These are phyloP conservation scores for Takakia lepidozioides DNA, from an alignment of 225 moss, liverwort and hornwort genomes.

Conservation along the genomic window DNA sequence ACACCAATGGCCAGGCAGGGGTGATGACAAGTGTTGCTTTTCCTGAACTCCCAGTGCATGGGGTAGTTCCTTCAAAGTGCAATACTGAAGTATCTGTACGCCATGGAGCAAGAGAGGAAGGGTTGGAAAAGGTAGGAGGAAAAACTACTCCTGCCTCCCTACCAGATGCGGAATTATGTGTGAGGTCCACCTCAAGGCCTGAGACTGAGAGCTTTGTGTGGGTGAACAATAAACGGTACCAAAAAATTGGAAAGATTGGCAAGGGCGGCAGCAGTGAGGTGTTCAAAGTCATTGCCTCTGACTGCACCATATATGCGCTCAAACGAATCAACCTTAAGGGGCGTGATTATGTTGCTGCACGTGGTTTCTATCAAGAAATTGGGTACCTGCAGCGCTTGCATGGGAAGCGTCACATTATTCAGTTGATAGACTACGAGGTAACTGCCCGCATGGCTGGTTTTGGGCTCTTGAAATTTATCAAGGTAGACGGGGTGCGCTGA, in stretches of 20 bases:
- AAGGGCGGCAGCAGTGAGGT: constrained; percentile 99
- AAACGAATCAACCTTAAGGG: constrained; percentile 86
- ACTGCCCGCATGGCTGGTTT: background rate
- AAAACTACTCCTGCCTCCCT: constrained; percentile 13
- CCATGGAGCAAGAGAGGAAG: constrained; percentile 18
- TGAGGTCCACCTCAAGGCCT: no score
- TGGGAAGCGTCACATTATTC: constrained; percentile 86
- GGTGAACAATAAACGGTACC: constrained; percentile 71
- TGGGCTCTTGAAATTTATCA: background rate
- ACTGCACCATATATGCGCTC: constrained; percentile 84
- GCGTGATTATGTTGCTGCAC: constrained; percentile 63
- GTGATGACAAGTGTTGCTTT: constrained; percentile 11
- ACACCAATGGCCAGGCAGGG: constrained; percentile 8
- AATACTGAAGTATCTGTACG: constrained; percentile 8
- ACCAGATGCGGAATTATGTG: constrained; percentile 26
- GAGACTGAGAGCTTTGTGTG: constrained; percentile 68
- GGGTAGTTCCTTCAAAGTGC: constrained; percentile 21
- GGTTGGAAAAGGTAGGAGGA: constrained; percentile 21
- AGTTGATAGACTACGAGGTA: constrained; percentile 85
- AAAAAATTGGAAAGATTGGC: constrained; percentile 84
- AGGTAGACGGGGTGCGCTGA: no score
- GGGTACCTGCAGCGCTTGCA: constrained; percentile 75
- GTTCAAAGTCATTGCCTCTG: constrained; percentile 83
- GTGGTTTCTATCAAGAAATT: constrained; percentile 90
- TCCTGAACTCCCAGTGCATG: constrained; percentile 24